phyloP scores from a whole-genome alignment of 2,329 filamentous ascomycete species.

The Diaporthe velutina region DNA sequence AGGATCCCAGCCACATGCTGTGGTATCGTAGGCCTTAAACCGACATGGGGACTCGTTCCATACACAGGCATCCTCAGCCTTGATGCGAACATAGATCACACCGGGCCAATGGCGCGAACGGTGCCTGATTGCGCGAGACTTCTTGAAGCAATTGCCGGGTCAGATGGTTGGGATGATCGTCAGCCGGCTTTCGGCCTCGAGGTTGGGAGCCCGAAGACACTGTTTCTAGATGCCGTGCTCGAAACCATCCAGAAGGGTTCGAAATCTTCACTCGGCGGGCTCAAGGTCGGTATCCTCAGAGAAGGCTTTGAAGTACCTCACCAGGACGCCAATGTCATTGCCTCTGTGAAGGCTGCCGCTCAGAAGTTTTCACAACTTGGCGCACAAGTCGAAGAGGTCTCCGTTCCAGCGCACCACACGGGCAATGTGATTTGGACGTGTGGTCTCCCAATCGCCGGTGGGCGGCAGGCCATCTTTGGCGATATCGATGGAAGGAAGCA shows the following conservation, averaged over 20 bases:
- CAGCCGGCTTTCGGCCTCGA: slow-evolving; percentile 35
- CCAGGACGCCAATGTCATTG: slow-evolving; percentile 54
- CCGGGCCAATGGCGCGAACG: slow-evolving; percentile 56
- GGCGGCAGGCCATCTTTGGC: slow-evolving; percentile 35
- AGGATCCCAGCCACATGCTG: slow-evolving; percentile 48
- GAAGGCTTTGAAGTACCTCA: slow-evolving; percentile 57
- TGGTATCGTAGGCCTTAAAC: slow-evolving; percentile 53
- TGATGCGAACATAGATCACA: slow-evolving; percentile 58
- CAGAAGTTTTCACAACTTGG: slow-evolving; percentile 54
- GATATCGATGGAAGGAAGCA: slow-evolving; percentile 35
- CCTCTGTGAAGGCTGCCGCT: slow-evolving; percentile 53
- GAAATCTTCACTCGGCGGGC: slow-evolving; percentile 39
- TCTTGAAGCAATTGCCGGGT: slow-evolving; percentile 56
- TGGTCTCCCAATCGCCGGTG: slow-evolving; percentile 37
- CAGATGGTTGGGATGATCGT: slow-evolving; percentile 57
- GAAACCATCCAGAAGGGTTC: slow-evolving; percentile 22
- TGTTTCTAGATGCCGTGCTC: slow-evolving; percentile 31
- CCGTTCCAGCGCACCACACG: slow-evolving; percentile 60
- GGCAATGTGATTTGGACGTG: slow-evolving; percentile 64
- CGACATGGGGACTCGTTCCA: slow-evolving; percentile 56
- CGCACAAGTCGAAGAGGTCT: slow-evolving; percentile 58
- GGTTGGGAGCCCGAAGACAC: slow-evolving; percentile 33
- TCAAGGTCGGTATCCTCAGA: slow-evolving; percentile 59
- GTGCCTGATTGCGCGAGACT: slow-evolving; percentile 56
- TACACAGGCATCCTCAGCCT: slow-evolving; percentile 58